phyloP scores from a whole-genome alignment of 2,329 filamentous ascomycete species.

The Harringtonia aguacate region DNA sequence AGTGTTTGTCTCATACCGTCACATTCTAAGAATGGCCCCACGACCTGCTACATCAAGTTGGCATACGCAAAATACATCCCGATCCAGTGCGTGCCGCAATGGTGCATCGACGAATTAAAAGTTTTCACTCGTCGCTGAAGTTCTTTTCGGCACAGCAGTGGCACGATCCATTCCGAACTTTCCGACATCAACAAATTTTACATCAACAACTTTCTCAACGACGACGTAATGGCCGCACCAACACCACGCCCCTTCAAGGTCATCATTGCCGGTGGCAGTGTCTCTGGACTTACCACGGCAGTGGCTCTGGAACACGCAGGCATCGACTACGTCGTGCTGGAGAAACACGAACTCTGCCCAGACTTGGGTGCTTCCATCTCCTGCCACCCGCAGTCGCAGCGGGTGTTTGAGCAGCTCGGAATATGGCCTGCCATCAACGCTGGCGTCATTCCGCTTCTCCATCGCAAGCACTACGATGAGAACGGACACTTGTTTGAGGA shows the following conservation, averaged over 20 bases:
- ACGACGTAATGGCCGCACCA: no score
- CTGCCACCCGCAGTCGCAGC: constrained; percentile 26
- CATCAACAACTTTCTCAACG: no score
- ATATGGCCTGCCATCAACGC: constrained; percentile 6
- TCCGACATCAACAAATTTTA: no score
- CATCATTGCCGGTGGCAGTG: constrained; percentile 35
- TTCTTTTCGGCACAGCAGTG: no score
- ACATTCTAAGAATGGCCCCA: no score
- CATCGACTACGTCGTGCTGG: constrained; percentile 38
- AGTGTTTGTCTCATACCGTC: no score
- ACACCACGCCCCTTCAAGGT: constrained; percentile 19
- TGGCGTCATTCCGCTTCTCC: not conserved
- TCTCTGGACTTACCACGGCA: constrained; percentile 34
- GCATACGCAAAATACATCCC: no score
- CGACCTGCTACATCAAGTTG: no score
- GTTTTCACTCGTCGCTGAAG: no score
- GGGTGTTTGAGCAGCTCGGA: constrained; percentile 40
- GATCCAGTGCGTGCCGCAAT: no score
- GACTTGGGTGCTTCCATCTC: constrained; percentile 35
- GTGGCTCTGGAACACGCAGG: constrained; percentile 29
- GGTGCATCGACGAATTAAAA: no score
- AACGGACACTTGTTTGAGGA: not conserved
- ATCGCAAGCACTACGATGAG: not conserved
- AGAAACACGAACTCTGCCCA: constrained; percentile 30
- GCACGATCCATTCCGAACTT: no score